Percentiles rank a stretch among this genome's conserved stretches.
Evolutionary conservation across 164 flowering plant genomes (phyloP).

Genomic region (Liriodendron chinense): DNA sequence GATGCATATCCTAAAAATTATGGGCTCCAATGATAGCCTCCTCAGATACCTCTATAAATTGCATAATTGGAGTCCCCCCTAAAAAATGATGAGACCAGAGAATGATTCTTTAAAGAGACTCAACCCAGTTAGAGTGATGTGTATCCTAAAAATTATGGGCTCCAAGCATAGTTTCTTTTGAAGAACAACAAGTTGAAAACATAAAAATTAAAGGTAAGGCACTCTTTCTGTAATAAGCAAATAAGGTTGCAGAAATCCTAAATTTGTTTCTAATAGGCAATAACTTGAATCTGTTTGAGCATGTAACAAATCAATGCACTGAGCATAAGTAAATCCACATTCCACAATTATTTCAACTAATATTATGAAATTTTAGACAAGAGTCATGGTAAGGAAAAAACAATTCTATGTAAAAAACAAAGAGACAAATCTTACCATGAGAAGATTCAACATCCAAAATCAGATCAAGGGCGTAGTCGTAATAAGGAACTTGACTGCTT

Average conservation of each 20-base stretch:
- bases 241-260: not conserved
- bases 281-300: not conserved
- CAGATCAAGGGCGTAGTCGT: conserved; percentile 85
- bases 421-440: conserved; percentile 46
- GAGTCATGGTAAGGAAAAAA: not conserved
- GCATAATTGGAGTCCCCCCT: no score
- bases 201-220: not conserved
- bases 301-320: no score
- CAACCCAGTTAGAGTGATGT: no score
- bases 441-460: conserved; percentile 87
- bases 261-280: not conserved
- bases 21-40: no score
- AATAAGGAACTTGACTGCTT: conserved; percentile 85
- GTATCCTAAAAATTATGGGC: no score
- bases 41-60: no score
- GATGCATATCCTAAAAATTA: no score
- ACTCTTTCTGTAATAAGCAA: not conserved
- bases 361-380: not conserved
- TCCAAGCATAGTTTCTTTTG: no score
- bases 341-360: not conserved
- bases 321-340: not conserved
- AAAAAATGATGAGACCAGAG: no score
- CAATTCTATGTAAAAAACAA: not conserved
- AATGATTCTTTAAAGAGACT: no score
- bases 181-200: no score